Percentiles rank a stretch among this genome's conserved stretches.
Conservation (phyloP, 106 monocot species). For the Acorus gramineus region DNA sequence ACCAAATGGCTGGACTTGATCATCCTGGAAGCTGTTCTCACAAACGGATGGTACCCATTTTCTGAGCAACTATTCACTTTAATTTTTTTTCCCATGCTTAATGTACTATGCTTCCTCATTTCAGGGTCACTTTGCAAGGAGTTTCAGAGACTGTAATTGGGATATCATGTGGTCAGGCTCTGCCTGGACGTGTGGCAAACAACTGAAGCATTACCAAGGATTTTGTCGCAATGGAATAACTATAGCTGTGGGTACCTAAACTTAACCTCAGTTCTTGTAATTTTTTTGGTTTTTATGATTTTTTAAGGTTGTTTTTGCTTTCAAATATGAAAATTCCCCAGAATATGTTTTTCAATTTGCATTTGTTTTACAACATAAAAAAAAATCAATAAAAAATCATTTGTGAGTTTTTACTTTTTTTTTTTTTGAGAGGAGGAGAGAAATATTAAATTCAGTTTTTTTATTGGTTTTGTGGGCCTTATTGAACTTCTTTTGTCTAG, state of each 20-base stretch:
- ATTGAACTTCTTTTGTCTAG: no score
- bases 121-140: constrained; percentile 31
- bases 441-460: no score
- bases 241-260: constrained; percentile 38
- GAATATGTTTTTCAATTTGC: no score
- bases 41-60: constrained; percentile 29
- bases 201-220: constrained; percentile 67
- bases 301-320: constrained; percentile 1
- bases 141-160: constrained; percentile 21
- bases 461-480: no score
- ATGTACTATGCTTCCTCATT: constrained; percentile 3
- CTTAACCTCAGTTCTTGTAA: no score
- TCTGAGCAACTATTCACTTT: not conserved
- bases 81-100: not conserved
- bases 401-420: not conserved
- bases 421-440: not conserved
- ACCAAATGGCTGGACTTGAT: constrained; percentile 21
- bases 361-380: no score
- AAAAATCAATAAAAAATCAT: no score
- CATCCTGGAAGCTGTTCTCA: constrained; percentile 25
- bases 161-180: constrained; percentile 73
- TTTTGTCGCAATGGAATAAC: constrained; percentile 70
- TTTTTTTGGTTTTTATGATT: no score
- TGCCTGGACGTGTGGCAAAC: constrained; percentile 74
- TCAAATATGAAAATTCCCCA: not conserved